These are phyloP conservation scores for Sporobolomyces phaffii DNA, from an alignment of 768 basidiomycete genomes.

Conservation along the genomic window DNA sequence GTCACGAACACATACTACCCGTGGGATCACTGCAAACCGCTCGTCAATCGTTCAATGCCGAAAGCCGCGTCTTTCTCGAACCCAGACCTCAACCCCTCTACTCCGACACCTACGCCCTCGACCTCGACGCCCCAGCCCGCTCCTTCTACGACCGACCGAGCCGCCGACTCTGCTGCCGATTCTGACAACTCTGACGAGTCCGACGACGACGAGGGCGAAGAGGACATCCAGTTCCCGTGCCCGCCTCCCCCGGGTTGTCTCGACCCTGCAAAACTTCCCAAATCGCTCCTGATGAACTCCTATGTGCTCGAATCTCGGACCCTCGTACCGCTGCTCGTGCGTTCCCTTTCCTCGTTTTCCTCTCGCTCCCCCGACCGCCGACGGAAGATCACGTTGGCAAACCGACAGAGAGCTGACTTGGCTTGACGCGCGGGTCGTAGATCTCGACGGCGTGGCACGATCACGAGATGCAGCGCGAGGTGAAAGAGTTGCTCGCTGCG, in stretches of 20 bases:
- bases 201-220: background rate
- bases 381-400: no score
- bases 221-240: conserved; percentile 39
- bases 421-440: background rate
- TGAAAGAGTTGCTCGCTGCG: conserved; percentile 36
- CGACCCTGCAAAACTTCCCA: conserved; percentile 40
- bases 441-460: conserved; percentile 31
- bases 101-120: background rate
- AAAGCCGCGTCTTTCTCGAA: conserved; percentile 61
- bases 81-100: conserved; percentile 1
- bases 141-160: background rate
- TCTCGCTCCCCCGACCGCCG: background rate
- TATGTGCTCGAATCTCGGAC: conserved; percentile 31
- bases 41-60: conserved; percentile 58
- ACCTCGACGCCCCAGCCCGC: background rate
- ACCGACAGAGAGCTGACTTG: no score
- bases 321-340: conserved; percentile 30
- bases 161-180: no score
- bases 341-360: background rate
- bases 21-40: conserved; percentile 55
- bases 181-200: no score
- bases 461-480: conserved; percentile 4
- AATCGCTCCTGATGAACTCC: conserved; percentile 19
- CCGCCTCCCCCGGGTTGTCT: conserved; percentile 46
- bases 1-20: conserved; percentile 74